phyloP scores from a whole-genome alignment of 23 red algal genomes.

The Gracilaria vermiculophylla region DNA sequence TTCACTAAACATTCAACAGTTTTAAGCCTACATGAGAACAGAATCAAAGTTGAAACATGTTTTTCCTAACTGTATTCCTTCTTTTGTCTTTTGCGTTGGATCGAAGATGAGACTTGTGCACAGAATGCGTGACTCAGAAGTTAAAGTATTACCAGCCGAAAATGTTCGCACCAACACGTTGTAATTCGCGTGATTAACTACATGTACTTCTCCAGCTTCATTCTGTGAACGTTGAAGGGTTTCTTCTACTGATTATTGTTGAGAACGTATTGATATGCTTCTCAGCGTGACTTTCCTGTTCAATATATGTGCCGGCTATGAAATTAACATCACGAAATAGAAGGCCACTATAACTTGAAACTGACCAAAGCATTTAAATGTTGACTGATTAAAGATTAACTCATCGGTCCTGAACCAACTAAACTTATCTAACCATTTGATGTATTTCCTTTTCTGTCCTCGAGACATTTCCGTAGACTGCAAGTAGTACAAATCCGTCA shows the following conservation, averaged over 20 bases:
- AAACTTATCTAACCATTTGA: too few species aligned
- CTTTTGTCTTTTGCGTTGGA: not conserved
- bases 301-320: too few species aligned
- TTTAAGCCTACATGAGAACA: too few species aligned
- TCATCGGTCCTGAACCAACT: too few species aligned
- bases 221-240: not conserved
- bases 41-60: not conserved
- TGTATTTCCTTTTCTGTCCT: too few species aligned
- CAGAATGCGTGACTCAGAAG: constrained; percentile 7
- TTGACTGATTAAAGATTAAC: too few species aligned
- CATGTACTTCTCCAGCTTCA: not conserved
- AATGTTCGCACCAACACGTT: not conserved
- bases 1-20: not conserved
- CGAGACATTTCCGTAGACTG: too few species aligned
- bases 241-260: not conserved
- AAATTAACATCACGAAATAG: not conserved
- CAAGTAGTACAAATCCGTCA: too few species aligned
- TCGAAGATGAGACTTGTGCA: constrained; percentile 6
- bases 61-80: not conserved
- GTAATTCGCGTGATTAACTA: not conserved
- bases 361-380: not conserved
- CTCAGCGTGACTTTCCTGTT: not conserved
- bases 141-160: not conserved
- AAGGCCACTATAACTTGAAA: not conserved
- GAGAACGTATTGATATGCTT: not conserved